These are phyloP conservation scores for Aspergillus leporis DNA, from an alignment of 495 filamentous ascomycete genomes.

Conservation along the genomic window DNA sequence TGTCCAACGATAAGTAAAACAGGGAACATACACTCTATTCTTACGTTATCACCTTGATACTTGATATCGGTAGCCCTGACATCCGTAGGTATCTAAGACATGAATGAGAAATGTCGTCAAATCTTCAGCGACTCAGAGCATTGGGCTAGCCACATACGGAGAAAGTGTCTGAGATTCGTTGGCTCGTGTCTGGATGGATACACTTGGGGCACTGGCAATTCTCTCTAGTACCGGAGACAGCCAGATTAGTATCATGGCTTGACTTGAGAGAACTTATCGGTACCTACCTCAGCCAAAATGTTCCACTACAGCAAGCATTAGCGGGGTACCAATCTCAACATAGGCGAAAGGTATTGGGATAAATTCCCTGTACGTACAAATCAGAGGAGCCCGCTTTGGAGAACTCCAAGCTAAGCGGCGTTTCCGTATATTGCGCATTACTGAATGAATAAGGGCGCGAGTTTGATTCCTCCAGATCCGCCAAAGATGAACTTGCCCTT, in stretches of 20 bases:
- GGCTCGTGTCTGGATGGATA: conserved; percentile 74
- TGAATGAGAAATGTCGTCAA: neutral
- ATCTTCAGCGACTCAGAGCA: neutral
- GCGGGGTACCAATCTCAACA: neutral
- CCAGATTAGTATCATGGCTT: conserved; percentile 2
- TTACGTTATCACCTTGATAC: neutral
- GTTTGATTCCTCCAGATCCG: neutral
- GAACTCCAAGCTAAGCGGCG: neutral
- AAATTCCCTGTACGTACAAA: neutral
- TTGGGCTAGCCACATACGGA: conserved; percentile 41
- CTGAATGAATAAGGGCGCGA: neutral
- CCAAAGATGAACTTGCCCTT: neutral
- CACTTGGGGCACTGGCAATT: conserved; percentile 77
- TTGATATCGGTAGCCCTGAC: neutral
- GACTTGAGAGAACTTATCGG: neutral
- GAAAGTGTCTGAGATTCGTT: conserved; percentile 73
- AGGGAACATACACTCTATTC: conserved; percentile 15
- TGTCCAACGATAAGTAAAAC: neutral
- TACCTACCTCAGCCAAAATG: conserved; percentile 22
- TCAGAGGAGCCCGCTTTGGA: neutral
- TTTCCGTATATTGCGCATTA: neutral
- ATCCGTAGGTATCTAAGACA: neutral
- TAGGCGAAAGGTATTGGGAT: neutral
- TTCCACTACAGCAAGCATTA: conserved; percentile 17
- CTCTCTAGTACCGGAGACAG: conserved; percentile 53